Conservation (phyloP, 2,329 filamentous ascomycete genomes). For the Phaeosphaeriaceae sp. region DNA sequence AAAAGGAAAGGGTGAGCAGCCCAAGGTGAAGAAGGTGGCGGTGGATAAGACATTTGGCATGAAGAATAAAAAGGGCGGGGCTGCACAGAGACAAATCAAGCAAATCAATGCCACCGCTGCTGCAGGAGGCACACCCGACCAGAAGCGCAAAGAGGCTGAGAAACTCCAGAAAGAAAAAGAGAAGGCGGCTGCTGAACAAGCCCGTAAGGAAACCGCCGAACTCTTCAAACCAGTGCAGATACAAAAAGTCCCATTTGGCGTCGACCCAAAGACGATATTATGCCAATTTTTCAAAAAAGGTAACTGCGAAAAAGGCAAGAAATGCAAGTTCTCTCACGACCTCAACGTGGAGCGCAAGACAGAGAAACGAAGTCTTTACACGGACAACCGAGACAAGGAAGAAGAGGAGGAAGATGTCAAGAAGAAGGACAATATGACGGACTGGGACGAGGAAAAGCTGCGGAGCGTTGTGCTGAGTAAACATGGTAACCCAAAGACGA, state of each 20-base stretch:
- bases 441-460: conserved; percentile 98
- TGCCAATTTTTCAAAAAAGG: conserved; percentile 98
- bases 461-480: conserved; percentile 90
- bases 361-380: conserved; percentile 90
- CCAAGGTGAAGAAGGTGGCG: conserved; percentile 66
- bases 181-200: conserved; percentile 87
- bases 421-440: conserved; percentile 89
- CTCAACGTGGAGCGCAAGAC: conserved; percentile 86
- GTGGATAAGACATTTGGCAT: conserved; percentile 99
- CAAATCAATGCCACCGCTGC: conserved; percentile 74
- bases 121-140: conserved; percentile 72
- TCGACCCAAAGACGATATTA: conserved; percentile 95
- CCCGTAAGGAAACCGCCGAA: conserved; percentile 78
- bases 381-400: conserved; percentile 76
- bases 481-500: conserved; percentile 94
- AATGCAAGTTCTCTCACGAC: conserved; percentile 98
- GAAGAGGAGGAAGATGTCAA: conserved; percentile 75
- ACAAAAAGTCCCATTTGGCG: conserved; percentile 98
- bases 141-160: conserved; percentile 78
- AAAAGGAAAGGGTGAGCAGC: conserved; percentile 60
- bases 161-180: conserved; percentile 76
- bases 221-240: conserved; percentile 91
- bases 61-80: conserved; percentile 99
- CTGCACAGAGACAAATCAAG: conserved; percentile 88
- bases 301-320: conserved; percentile 88